These are phyloP conservation scores for Neurospora crassa DNA, from an alignment of 2,329 filamentous ascomycete genomes.

Conservation along the genomic window DNA sequence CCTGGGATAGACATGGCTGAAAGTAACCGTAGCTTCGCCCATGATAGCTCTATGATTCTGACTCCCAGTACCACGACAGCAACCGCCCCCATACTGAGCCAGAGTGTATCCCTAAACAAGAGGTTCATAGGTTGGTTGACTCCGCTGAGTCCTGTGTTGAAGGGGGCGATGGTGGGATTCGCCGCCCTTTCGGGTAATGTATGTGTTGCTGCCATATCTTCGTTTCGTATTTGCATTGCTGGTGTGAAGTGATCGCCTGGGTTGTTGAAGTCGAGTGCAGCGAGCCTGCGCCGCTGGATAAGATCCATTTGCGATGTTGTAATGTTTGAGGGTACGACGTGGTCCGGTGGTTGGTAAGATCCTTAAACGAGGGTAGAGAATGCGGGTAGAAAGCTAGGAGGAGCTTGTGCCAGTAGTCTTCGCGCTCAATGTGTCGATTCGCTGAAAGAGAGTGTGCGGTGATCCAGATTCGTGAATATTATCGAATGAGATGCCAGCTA, in stretches of 20 bases:
- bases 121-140: constrained; percentile 51
- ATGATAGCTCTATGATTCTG: constrained; percentile 43
- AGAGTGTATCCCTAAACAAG: constrained; percentile 46
- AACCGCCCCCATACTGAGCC: constrained; percentile 51
- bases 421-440: not conserved
- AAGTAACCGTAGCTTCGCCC: constrained; percentile 49
- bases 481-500: not conserved
- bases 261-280: constrained; percentile 14
- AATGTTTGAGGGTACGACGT: not conserved
- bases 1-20: constrained; percentile 45
- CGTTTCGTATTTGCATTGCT: constrained; percentile 8
- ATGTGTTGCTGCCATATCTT: constrained; percentile 5
- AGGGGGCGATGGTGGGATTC: constrained; percentile 44
- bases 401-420: not conserved
- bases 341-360: not conserved
- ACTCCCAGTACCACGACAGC: constrained; percentile 43
- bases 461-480: not conserved
- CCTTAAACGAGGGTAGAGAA: not conserved
- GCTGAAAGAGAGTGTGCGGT: not conserved
- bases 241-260: constrained; percentile 1
- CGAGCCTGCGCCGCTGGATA: constrained; percentile 21
- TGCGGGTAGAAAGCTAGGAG: not conserved
- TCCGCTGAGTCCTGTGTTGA: constrained; percentile 45
- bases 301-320: constrained; percentile 21
- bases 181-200: constrained; percentile 16